Evolutionary conservation across 495 filamentous ascomycete species (phyloP).

Genomic region (Lepidopterella palustris): DNA sequence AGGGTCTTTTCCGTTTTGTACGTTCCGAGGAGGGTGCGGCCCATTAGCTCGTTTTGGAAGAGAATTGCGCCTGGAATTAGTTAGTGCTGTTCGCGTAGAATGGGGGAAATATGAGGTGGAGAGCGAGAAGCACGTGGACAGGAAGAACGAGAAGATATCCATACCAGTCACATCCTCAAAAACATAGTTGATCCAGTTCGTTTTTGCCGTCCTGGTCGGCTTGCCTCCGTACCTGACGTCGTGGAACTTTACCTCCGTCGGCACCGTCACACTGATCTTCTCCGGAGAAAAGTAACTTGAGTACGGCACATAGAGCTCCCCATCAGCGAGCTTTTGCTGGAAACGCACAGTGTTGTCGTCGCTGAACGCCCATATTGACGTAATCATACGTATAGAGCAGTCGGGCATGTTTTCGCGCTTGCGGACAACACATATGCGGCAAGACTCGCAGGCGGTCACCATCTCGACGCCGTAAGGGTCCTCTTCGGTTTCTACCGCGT

Average conservation of each 20-base stretch:
- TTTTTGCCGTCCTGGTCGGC: conserved; percentile 23
- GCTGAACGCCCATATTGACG: conserved; percentile 37
- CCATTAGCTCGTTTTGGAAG: conserved; percentile 39
- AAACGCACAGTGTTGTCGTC: conserved; percentile 35
- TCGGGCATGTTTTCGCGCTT: conserved; percentile 28
- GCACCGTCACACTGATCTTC: conserved; percentile 34
- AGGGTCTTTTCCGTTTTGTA: conserved; percentile 35
- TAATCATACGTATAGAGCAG: conserved; percentile 27
- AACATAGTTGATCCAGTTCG: conserved; percentile 39
- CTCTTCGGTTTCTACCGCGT: conserved; percentile 27
- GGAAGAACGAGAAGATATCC: background rate
- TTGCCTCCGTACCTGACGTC: conserved; percentile 15
- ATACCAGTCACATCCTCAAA: conserved; percentile 22
- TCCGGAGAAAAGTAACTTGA: conserved; percentile 35
- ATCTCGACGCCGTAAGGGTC: conserved; percentile 31
- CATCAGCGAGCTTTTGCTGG: conserved; percentile 36
- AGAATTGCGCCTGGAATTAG: conserved; percentile 19
- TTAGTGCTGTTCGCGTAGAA: background rate
- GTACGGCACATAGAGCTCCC: conserved; percentile 35
- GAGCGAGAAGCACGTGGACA: background rate
- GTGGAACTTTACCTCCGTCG: conserved; percentile 32
- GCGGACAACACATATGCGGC: conserved; percentile 33
- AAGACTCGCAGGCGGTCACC: conserved; percentile 23
- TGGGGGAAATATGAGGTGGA: background rate
- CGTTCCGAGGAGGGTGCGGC: conserved; percentile 34